Conservation (phyloP, 2,329 filamentous ascomycete species). For the Aspergillus sp. region DNA sequence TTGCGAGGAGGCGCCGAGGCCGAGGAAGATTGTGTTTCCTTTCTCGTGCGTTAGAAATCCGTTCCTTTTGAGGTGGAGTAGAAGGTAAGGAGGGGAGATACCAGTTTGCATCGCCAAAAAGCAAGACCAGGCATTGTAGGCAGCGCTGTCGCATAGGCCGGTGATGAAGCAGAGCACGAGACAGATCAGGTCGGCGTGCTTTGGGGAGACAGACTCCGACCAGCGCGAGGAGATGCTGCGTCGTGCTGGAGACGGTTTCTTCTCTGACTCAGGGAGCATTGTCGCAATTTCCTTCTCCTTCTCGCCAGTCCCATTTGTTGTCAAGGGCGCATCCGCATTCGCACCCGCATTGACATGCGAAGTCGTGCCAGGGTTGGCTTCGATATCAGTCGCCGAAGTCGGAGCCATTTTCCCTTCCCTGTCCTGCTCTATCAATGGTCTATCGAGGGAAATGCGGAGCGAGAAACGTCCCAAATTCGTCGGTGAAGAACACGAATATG, state of each 20-base stretch:
- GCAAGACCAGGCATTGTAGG: conserved; percentile 53
- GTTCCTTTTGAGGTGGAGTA: background rate
- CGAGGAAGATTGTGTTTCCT: conserved; percentile 55
- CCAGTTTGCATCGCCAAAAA: conserved; percentile 55
- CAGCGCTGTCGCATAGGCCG: conserved; percentile 50
- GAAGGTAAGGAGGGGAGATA: conserved; percentile 27
- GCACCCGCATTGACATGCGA: background rate
- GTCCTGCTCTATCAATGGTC: background rate
- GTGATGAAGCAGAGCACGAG: conserved; percentile 47
- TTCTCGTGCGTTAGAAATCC: background rate
- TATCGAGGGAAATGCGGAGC: background rate
- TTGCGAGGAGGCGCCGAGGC: conserved; percentile 48
- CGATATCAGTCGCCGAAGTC: conserved; percentile 15
- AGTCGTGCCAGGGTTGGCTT: conserved; percentile 7
- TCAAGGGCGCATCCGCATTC: background rate
- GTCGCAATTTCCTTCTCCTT: conserved; percentile 11
- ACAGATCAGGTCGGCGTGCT: conserved; percentile 44
- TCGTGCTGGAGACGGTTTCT: background rate
- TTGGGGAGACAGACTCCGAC: conserved; percentile 35
- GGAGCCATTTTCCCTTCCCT: background rate
- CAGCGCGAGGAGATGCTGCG: conserved; percentile 30
- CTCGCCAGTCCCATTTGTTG: background rate
- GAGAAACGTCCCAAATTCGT: background rate
- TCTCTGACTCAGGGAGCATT: background rate
- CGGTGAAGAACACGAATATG: background rate